Evolutionary conservation across 78 protist genomes (phyloP).

Genomic region (Dictyostelium firmibasis): DNA sequence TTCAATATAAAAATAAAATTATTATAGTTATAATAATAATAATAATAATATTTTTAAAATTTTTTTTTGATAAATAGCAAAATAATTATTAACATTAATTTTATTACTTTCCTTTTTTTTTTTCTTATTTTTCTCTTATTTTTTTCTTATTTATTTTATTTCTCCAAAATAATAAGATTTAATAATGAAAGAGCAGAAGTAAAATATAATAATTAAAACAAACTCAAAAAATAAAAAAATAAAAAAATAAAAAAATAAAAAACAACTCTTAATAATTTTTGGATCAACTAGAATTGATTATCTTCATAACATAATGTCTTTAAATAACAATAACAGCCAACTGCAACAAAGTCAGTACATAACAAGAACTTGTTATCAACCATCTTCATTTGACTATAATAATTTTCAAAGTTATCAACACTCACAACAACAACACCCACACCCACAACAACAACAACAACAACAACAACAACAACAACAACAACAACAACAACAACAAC

Average conservation of each 20-base stretch:
- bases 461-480: not conserved
- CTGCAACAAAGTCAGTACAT: not conserved
- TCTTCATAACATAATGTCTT: not conserved
- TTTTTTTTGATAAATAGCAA: no score
- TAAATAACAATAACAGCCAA: not conserved
- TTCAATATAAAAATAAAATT: not conserved
- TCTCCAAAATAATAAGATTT: not conserved
- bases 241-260: no score
- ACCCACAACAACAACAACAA: not conserved
- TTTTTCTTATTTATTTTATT: not conserved
- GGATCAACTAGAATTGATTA: not conserved
- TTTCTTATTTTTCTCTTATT: not conserved
- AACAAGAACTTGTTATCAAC: not conserved
- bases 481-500: not conserved
- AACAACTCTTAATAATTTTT: no score
- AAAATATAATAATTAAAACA: no score
- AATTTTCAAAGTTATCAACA: not conserved
- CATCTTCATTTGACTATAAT: not conserved
- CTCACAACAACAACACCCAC: not conserved
- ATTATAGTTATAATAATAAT: no score
- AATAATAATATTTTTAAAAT: no score
- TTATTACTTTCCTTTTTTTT: not conserved
- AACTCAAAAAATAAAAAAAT: no score
- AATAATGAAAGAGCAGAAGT: not conserved
- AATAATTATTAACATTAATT: not conserved